Evolutionary conservation across 75 land plant species (phyloP).

Genomic region (Pseudotsuga menziesii): DNA sequence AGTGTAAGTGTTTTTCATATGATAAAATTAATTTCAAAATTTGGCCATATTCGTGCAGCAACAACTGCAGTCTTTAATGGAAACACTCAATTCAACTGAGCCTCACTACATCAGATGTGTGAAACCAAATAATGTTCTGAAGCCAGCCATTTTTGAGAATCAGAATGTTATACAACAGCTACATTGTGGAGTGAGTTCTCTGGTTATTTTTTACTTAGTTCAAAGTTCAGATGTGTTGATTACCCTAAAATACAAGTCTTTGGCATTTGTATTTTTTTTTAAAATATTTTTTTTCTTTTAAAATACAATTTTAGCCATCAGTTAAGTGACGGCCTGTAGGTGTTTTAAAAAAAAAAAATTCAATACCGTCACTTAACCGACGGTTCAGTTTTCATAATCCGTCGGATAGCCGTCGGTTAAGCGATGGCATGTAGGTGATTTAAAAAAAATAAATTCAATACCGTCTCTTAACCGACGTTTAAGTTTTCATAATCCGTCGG

Average conservation of each 20-base stretch:
- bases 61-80: slow-evolving; percentile 84
- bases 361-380: too few relatives aligned
- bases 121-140: slow-evolving; percentile 79
- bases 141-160: slow-evolving; percentile 83
- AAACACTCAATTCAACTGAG: slow-evolving; percentile 68
- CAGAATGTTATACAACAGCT: slow-evolving; percentile 69
- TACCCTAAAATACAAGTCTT: neutral
- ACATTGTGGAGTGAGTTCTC: slow-evolving; percentile 72
- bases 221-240: neutral
- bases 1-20: neutral
- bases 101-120: slow-evolving; percentile 88
- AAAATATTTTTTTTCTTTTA: too few relatives aligned
- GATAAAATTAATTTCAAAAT: slow-evolving; percentile 5
- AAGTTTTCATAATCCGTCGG: too few relatives aligned
- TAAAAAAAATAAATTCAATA: too few relatives aligned
- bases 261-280: too few relatives aligned
- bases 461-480: too few relatives aligned
- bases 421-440: too few relatives aligned
- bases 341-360: too few relatives aligned
- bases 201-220: neutral
- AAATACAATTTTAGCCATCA: too few relatives aligned
- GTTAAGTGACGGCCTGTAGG: too few relatives aligned
- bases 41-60: slow-evolving; percentile 34
- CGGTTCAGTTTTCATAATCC: too few relatives aligned
- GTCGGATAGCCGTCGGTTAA: too few relatives aligned